Base-by-base conservation (phyloP, 768 basidiomycete species). In the Macrolepiota dolichaula region DNA sequence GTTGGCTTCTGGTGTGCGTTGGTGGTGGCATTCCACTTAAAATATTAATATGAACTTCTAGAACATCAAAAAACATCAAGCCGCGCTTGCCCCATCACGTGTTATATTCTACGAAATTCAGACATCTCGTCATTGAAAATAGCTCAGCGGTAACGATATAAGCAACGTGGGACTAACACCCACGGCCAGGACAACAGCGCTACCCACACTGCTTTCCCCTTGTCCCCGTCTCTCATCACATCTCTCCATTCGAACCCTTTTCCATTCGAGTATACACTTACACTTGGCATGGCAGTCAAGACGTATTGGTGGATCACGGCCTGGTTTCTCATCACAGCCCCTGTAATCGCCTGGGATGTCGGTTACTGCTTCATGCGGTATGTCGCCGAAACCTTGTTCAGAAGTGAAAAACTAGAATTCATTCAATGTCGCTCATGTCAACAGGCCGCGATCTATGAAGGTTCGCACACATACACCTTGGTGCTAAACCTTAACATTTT, bases 361-460 rank as follows among this genome's bases (percentile, higher is more conserved):
- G 77, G 79, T n/a, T 94, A 91, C 70, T 92, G 90, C 68, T 85
- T 93, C 61, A 81, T 89, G 79, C 81, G 92, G 92, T 90, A 63
- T 62, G 83, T 69, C 9, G 25, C 24, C 24, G 5, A 24, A 22
- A 12, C 22, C 12, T 12, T 11, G 1, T 49, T 13, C 22, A 49
- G 47, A 24, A 5, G 4, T 12, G 24, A 27, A 25, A 11, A 24
- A 24, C 11, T 49, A 49, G 47, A 27, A 49, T 24, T 49, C 47
- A 49, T 24, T 55, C 12, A 42, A n/a, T 61, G 57, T 51, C 32
- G 4, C 47, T 55, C 63, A 49, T 54, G 29, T 49, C 44, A 50
- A 5, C 62, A 93, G 93, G 38, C 94, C 94, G 19, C 83, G 92
- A 22, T 94, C 92, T 3, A 91, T 95, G 87, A 76, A 76, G 65